phyloP scores from a whole-genome alignment of 1,284 basidiomycete genomes.

The Entoloma clypeatum region DNA sequence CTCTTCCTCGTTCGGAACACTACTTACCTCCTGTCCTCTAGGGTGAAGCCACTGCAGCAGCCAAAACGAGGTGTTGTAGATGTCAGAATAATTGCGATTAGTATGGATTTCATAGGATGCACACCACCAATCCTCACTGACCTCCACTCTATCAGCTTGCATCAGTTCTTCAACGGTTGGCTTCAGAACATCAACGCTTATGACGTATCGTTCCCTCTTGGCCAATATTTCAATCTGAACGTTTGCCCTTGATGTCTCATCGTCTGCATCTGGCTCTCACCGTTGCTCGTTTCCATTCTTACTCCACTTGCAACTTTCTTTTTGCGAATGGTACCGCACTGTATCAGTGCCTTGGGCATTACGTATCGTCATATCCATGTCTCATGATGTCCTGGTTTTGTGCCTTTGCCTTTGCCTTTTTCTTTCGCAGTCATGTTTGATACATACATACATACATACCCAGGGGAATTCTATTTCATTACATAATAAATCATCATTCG shows the following conservation, averaged over 20 bases:
- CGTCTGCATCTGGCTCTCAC: slow-evolving; percentile 5
- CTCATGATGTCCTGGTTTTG: slow-evolving; percentile 9
- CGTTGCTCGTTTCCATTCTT: slow-evolving; percentile 14
- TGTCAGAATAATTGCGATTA: slow-evolving; percentile 81
- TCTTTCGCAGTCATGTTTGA: slow-evolving; percentile 12
- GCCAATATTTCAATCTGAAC: slow-evolving; percentile 69
- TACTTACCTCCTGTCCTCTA: slow-evolving; percentile 23
- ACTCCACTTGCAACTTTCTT: slow-evolving; percentile 1
- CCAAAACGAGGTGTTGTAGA: slow-evolving; percentile 50
- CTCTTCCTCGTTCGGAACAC: slow-evolving; percentile 1
- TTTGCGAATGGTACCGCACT: neutral
- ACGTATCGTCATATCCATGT: too few relatives aligned
- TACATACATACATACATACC: slow-evolving; percentile 12
- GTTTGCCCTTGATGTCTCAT: slow-evolving; percentile 32
- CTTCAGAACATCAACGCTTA: slow-evolving; percentile 61
- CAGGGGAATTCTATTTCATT: too few relatives aligned
- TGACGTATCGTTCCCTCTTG: slow-evolving; percentile 41
- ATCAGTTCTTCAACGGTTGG: slow-evolving; percentile 82
- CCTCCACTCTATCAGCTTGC: slow-evolving; percentile 44
- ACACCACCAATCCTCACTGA: slow-evolving; percentile 5
- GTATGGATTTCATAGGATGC: too few relatives aligned
- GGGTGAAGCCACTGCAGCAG: slow-evolving; percentile 59
- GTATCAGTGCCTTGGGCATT: slow-evolving; percentile 1
- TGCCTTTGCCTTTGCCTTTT: neutral
- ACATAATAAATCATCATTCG: too few relatives aligned